These are phyloP conservation scores for Lathyrus oleraceus DNA, from an alignment of 306 rosid species.

Conservation along the genomic window DNA sequence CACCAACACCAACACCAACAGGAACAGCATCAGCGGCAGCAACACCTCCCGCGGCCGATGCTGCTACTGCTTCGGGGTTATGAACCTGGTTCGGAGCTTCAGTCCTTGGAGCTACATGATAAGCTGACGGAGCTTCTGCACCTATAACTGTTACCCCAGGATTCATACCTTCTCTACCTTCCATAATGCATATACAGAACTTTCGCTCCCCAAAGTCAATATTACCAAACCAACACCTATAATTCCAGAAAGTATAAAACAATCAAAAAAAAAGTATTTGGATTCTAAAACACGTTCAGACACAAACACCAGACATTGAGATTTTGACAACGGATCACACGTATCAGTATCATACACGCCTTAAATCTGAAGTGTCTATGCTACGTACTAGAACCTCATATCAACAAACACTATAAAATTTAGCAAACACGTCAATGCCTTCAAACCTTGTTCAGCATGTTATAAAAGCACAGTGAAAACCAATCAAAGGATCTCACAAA, in stretches of 20 bases:
- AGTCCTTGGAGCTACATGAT: conserved; percentile 76
- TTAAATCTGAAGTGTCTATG: neutral
- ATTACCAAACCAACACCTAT: conserved; percentile 48
- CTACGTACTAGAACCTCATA: neutral
- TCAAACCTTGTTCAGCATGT: conserved; percentile 37
- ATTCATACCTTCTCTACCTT: conserved; percentile 70
- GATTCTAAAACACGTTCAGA: neutral
- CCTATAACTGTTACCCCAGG: conserved; percentile 78
- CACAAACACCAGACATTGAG: neutral
- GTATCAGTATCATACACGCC: neutral
- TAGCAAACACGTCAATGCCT: conserved; percentile 14
- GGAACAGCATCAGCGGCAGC: conserved; percentile 11
- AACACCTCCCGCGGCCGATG: neutral
- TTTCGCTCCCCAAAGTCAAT: conserved; percentile 20
- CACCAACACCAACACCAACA: too few relatives aligned
- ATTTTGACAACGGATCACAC: neutral
- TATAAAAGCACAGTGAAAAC: conserved; percentile 31
- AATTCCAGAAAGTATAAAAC: conserved; percentile 22
- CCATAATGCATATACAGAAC: conserved; percentile 60
- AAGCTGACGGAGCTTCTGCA: conserved; percentile 85
- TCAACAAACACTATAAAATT: conserved; percentile 12
- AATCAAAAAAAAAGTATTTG: neutral
- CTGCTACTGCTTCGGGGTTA: conserved; percentile 33
- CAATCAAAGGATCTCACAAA: conserved; percentile 30
- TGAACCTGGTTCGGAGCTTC: conserved; percentile 60